These are phyloP conservation scores for Citrus mangshanensis DNA, from an alignment of 345 rosid species.

Conservation along the genomic window DNA sequence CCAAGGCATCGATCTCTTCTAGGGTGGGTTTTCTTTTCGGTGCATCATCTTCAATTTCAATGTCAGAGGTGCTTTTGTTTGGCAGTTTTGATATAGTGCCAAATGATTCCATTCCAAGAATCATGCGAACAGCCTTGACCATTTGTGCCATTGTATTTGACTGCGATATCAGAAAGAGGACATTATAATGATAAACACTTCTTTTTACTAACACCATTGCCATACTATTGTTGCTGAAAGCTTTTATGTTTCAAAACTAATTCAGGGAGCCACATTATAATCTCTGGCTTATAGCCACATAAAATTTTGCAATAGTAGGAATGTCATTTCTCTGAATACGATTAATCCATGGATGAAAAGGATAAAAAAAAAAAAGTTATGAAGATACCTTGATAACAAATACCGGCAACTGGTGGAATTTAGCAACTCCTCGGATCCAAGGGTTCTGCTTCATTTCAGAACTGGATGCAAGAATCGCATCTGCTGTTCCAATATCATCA, in stretches of 20 bases:
- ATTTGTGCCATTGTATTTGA: constrained; percentile 93
- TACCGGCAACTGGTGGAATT: constrained; percentile 67
- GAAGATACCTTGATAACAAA: constrained; percentile 74
- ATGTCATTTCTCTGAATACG: not conserved
- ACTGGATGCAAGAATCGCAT: constrained; percentile 78
- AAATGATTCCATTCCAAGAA: constrained; percentile 71
- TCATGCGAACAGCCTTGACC: constrained; percentile 92
- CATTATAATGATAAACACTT: not conserved
- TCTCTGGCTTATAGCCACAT: not conserved
- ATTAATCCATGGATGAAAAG: not conserved
- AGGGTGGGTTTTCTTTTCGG: constrained; percentile 80
- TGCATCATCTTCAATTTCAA: constrained; percentile 86
- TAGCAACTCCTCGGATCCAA: constrained; percentile 82
- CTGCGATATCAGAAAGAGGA: constrained; percentile 40
- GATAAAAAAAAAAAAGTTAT: not conserved
- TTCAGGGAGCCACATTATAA: not conserved
- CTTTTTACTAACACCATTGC: not conserved
- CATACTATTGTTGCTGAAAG: not conserved
- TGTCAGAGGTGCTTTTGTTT: constrained; percentile 38
- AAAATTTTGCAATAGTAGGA: not conserved
- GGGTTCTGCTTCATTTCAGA: constrained; percentile 76
- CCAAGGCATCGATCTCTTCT: constrained; percentile 97
- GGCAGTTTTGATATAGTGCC: constrained; percentile 38
- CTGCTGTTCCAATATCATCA: constrained; percentile 81
- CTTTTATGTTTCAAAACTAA: not conserved